Evolutionary conservation across 225 moss, liverwort and hornwort genomes (phyloP).

Genomic region (Bryoerythrophyllum caledonicum): DNA sequence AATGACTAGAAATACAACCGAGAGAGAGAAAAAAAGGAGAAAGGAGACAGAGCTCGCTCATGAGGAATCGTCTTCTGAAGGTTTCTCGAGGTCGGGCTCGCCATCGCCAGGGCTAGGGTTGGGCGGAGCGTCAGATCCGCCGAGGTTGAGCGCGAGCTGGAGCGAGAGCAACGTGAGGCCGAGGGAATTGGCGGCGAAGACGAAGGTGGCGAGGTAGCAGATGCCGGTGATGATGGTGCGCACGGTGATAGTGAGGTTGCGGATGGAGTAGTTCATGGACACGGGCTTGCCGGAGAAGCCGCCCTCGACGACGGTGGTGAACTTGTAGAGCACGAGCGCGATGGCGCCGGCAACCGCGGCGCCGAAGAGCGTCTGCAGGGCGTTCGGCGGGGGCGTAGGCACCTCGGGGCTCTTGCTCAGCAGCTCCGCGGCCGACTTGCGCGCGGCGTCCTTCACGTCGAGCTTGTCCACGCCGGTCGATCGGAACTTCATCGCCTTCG

Average conservation of each 20-base stretch:
- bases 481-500: constrained; percentile 69
- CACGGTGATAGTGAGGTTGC: constrained; percentile 91
- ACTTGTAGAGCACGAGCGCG: constrained; percentile 75
- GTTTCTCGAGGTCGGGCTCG: constrained; percentile 30
- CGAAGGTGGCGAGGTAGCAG: constrained; percentile 93
- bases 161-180: constrained; percentile 81
- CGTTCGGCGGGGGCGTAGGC: constrained; percentile 50
- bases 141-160: constrained; percentile 67
- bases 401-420: constrained; percentile 67
- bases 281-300: constrained; percentile 71
- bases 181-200: constrained; percentile 87
- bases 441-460: constrained; percentile 68
- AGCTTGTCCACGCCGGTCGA: constrained; percentile 56
- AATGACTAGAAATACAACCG: constrained; percentile 10
- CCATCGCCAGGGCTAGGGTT: constrained; percentile 28
- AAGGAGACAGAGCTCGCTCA: constrained; percentile 6
- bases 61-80: constrained; percentile 36
- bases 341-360: constrained; percentile 74
- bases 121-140: constrained; percentile 27
- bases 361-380: constrained; percentile 64
- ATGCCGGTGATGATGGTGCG: constrained; percentile 86
- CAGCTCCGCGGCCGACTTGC: constrained; percentile 50
- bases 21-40: neutral
- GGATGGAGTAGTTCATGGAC: constrained; percentile 86
- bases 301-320: constrained; percentile 62